Base-by-base conservation (phyloP, 1,139 yeast species). In the Hanseniaspora uvarum region DNA sequence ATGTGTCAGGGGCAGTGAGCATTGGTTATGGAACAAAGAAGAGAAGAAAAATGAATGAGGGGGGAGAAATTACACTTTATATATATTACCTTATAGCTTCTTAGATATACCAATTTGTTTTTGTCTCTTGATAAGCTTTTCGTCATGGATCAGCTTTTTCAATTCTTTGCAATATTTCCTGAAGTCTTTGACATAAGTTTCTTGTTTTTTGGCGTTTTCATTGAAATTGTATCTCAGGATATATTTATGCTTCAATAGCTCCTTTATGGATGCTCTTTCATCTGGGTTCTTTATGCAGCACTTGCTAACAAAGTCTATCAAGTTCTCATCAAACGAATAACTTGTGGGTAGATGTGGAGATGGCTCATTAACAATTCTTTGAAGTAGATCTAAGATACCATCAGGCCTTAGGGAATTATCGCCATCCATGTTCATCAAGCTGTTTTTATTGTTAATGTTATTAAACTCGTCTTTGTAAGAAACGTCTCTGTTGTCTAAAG, bases 301-400 rank as follows among this genome's bases (percentile, higher is more conserved):
- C 53, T 74, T 70, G 60, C 80, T 80, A 31, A 87, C 80, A 63
- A 87, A 86, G 53, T 72, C 70, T 58, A 84, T 74, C 60, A 87
- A 71, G 21, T 64, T 64, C 10, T 65, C 68, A 8, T 63, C 63
- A 40, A 40, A 48, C 31, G 52, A 46, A 34, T 48, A 48, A n/a
- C 26, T 48, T 3, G 66, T 67, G 2, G 81, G 77, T 48, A 89
- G 73, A 1, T 77, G 71, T 12, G 98, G 98, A 0, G 97, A 92
- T 4, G 82, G 81, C 65, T 94, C 98, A 63, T 89, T 86, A 28
- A 92, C 98, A 51, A 92, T 89, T 60, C 96, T 72, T 68, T 92
- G 98, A 56, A 92, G 70, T 40, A 92, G 72, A 65, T 92, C 98
- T 59, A 92, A 72, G 46, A 92, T 89, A 3, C 97, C 95, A 63